Base-by-base conservation (phyloP, 176 grass and related monocot species). In the Echinochloa phyllopogon region DNA sequence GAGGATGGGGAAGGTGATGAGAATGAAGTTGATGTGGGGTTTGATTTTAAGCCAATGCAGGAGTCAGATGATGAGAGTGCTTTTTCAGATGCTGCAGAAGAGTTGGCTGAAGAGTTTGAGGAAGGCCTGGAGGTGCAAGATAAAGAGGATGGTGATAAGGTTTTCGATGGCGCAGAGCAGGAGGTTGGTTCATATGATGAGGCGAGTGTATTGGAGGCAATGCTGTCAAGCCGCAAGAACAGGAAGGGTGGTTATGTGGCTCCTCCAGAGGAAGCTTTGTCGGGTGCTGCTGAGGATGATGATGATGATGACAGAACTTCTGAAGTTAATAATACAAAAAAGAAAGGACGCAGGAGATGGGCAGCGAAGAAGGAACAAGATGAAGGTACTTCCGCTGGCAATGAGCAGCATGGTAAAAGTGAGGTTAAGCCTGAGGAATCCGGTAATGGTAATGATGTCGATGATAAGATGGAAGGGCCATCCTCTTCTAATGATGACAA, bases 51-150 rank as follows among this genome's bases (percentile, higher is more conserved):
- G 51, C 96, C 91, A 70, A 78, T 81, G 4, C 83, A 85, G 38
- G 89, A 94, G 45, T 96, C 91, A 13, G 93, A 95, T 33, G 92
- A 81, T 18, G 92, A 86, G 42, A 88, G 89, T 83, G 93, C 87
- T 48, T 72, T n/a, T 23, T 82, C 86, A 76, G 93, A 92, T 76
- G 86, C 64, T 8, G 64, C 79, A 9, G 89, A 92, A 82, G 93
- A 96, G 43, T 73, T 94, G 56, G 86, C 87, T 64, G 86, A 92
- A 40, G 93, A 95, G 4, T 75, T 95, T 29, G 65, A 55, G 3
- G 81, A 95, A 21, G 88, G 51, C 14, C 83, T 94, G 74, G 83
- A 83, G 49, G 74, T 92, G 69, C 24, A 25, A 33, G 84, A 90
- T 59, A 65, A 91, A 88, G 87, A 77, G 18, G 52, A 45, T 56